A percentile compares a stretch with the other conserved stretches of the same genome.
phyloP scores from a whole-genome alignment of 768 basidiomycete genomes.

The Trametes sanguinea region DNA sequence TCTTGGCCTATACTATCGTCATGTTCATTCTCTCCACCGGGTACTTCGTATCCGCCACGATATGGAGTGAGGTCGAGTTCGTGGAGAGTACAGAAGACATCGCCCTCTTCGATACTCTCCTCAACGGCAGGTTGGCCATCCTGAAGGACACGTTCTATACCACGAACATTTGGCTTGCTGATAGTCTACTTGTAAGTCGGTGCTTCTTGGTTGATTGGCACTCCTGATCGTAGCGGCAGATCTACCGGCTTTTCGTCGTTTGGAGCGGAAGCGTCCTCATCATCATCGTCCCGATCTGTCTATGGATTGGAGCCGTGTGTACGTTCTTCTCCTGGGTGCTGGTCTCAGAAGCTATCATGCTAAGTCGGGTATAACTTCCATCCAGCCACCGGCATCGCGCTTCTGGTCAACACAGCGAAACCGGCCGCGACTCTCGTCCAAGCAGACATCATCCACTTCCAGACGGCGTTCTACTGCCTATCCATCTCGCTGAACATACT shows the following conservation, averaged over 20 bases:
- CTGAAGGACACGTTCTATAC: not conserved
- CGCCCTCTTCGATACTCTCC: not conserved
- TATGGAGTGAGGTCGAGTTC: slow-evolving; percentile 2
- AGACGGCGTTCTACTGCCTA: not conserved
- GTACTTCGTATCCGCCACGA: not conserved
- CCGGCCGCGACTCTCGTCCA: not conserved
- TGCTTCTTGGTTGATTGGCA: too few relatives aligned
- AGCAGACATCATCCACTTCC: not conserved
- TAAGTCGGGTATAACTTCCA: not conserved
- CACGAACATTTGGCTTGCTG: slow-evolving; percentile 1
- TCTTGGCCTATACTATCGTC: not conserved
- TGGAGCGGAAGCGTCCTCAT: not conserved
- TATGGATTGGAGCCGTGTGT: not conserved
- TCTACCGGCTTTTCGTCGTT: not conserved
- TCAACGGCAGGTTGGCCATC: not conserved
- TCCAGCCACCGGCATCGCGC: not conserved
- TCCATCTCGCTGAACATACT: not conserved
- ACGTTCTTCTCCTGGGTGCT: not conserved
- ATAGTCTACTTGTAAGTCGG: not conserved
- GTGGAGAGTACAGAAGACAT: not conserved
- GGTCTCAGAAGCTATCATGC: not conserved
- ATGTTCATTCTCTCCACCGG: not conserved
- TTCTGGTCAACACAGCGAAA: not conserved
- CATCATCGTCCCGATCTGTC: not conserved
- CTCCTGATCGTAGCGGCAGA: not conserved